Base-by-base conservation (phyloP, 1,284 basidiomycete genomes). In the Termitomyces sp. region DNA sequence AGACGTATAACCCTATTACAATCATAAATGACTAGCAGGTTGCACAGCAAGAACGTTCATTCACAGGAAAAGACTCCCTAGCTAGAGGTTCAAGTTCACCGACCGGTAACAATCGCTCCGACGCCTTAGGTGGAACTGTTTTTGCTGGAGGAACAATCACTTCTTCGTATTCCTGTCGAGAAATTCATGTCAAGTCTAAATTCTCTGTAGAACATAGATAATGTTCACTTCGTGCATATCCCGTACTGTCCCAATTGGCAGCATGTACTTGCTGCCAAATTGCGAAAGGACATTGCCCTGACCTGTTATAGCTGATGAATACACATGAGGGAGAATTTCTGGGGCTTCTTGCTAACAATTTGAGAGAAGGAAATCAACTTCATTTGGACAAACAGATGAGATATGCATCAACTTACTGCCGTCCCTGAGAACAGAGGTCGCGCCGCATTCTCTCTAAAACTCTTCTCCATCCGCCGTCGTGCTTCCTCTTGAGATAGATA, bases 101-200 rank as follows among this genome's bases (percentile, higher is more conserved):
- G 10, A 98, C 80, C 6, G 77, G 73, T 36, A 98, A 80, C 2
- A 90, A 81, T 19, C 86, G 81, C 69, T 99, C 97, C 9, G 75
- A 76, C 9, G 68, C 67, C 53, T 85, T 84, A 31, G 90, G 87
- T 1, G 95, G 94, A 1, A 98, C 78, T 1, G 84, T 76, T 58
- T 76, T 86, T 0, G 94, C 84, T 19, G 95, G 94, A 2, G 97
- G 97, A 33, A 99, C 80, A 28, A 85, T 81, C 19, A 98, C 91
- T 74, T 98, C 95, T 68, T 90, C 85, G 59, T 82, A 87, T 55
- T 83, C 77, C 82, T 86, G 45, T 53, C 19, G 54, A 36, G 54
- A 40, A 38, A 52, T 42, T 60, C 54, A 12, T 24, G 12, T 26
- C 45, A 36, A 21, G 44, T 30, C 26, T 10, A 34, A 17, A 6